Base-by-base conservation (phyloP, 2,329 filamentous ascomycete species). In the Cladosporium phlei region DNA sequence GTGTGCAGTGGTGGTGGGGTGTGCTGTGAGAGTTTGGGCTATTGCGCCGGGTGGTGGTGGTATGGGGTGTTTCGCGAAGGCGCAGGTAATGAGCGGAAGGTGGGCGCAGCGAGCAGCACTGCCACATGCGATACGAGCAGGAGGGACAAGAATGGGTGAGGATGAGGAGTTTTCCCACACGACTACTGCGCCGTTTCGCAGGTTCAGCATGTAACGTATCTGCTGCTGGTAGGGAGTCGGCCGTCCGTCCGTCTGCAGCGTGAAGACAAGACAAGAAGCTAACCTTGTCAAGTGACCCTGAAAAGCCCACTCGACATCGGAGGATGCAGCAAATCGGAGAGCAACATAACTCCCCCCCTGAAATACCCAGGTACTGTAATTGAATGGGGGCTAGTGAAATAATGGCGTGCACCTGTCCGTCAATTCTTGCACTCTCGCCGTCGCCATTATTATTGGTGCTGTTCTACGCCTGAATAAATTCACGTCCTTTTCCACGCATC, bases 91-190 rank as follows among this genome's bases (percentile, higher is more conserved):
- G 40, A 43, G 30, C 40, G 40, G 40, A 44, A 21, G 40, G 30
- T 21, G 40, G n/a, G 42, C 42, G 42, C 32, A 25, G 32, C 32
- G 21, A 45, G 42, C 42, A 43, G 42, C 42, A 45, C 42, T 45
- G 42, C 42, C 42, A 45, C 42, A 29, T 16, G 24, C 42, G 12
- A 33, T 17, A 43, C 39, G 39, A 27, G 29, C 5, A 34, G 29
- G n/a, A 19, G 20, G 25, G 32, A 27, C 10, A 17, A 45, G n/a
- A 24, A 10, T 8, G 9, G 19, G 20, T 19, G 11, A 19, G 24
- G 16, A n/a, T n/a, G n/a, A 43, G 20, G n/a, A 12, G 42, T 29
- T 17, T 30, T 20, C 19, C n/a, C 21, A 25, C 5, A 11, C 21
- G 17, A 14, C 21, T 8, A 9, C 4, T 11, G 20, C 35, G 24